A percentile compares a stretch with the other conserved stretches of the same genome.
phyloP scores from a whole-genome alignment of 2,329 filamentous ascomycete species.

The Furcasterigmium furcatum region DNA sequence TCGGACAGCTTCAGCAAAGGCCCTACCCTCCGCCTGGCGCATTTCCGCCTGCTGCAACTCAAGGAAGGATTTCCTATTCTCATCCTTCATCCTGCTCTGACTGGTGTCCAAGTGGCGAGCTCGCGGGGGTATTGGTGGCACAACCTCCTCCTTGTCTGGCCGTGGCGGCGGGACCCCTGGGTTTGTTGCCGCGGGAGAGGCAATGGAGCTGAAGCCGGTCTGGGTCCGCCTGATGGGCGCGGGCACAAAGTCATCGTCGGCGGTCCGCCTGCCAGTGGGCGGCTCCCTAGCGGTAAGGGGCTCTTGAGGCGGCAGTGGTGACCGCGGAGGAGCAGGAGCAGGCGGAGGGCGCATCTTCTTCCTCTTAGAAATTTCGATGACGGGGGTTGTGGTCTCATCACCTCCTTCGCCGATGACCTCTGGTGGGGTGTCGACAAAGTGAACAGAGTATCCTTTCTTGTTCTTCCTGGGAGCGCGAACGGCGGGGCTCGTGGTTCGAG shows the following conservation, averaged over 20 bases:
- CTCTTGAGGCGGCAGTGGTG: no score
- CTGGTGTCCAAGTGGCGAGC: slow-evolving; percentile 39
- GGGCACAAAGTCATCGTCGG: slow-evolving; percentile 45
- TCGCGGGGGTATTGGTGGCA: slow-evolving; percentile 27
- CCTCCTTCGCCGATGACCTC: slow-evolving; percentile 89
- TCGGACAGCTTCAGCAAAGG: slow-evolving; percentile 49
- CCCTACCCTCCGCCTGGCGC: slow-evolving; percentile 56
- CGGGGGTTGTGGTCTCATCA: slow-evolving; percentile 74
- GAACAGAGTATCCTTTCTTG: slow-evolving; percentile 69
- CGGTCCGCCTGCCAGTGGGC: slow-evolving; percentile 18
- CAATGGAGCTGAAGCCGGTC: slow-evolving; percentile 47
- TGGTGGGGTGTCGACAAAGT: slow-evolving; percentile 69
- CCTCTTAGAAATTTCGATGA: slow-evolving; percentile 65
- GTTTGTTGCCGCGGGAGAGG: slow-evolving; percentile 11
- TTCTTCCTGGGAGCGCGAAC: slow-evolving; percentile 33
- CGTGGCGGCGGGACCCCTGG: slow-evolving; percentile 6
- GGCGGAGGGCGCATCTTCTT: slow-evolving; percentile 36
- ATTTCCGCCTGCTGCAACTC: slow-evolving; percentile 58
- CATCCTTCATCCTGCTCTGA: slow-evolving; percentile 36
- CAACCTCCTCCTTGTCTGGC: slow-evolving; percentile 12
- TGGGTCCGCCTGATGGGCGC: slow-evolving; percentile 53
- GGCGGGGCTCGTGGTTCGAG: slow-evolving; percentile 37
- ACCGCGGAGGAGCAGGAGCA: slow-evolving; percentile 26
- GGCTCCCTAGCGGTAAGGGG: slow-evolving; percentile 14
- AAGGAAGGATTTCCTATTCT: slow-evolving; percentile 55